phyloP scores from a whole-genome alignment of 2,329 filamentous ascomycete species.

The Hypoxylon sp. region DNA sequence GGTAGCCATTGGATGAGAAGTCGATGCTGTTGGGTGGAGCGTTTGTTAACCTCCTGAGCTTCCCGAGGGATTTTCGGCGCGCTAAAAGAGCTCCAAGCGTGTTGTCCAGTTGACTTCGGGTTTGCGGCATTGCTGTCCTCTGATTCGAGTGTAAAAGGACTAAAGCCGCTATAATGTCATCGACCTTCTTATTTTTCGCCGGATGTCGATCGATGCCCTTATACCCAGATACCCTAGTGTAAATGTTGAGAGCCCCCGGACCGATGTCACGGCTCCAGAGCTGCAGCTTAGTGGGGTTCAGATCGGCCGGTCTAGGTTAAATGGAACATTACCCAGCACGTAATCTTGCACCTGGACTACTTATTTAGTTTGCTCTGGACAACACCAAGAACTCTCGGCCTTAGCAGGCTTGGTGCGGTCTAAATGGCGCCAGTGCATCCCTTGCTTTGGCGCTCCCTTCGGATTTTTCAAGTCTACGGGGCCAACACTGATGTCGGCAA shows the following conservation, averaged over 20 bases:
- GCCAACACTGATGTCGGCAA: slow-evolving; percentile 90
- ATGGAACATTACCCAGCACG: slow-evolving; percentile 31
- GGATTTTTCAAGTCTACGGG: slow-evolving; percentile 82
- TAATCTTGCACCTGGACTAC: slow-evolving; percentile 9
- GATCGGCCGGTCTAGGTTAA: slow-evolving; percentile 27
- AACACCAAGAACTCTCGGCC: slow-evolving; percentile 15
- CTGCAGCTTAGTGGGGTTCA: slow-evolving; percentile 38
- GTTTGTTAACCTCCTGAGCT: slow-evolving; percentile 64
- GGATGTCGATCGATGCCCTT: slow-evolving; percentile 11
- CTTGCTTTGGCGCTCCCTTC: slow-evolving; percentile 77
- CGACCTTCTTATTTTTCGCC: slow-evolving; percentile 13
- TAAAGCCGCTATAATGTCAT: slow-evolving; percentile 1
- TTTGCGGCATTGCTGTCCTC: slow-evolving; percentile 32
- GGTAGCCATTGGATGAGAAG: slow-evolving; percentile 84
- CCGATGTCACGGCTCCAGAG: slow-evolving; percentile 33
- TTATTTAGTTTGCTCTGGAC: neutral
- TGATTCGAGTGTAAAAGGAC: slow-evolving; percentile 3
- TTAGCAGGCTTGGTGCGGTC: slow-evolving; percentile 4
- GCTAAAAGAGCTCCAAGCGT: slow-evolving; percentile 45
- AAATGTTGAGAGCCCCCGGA: slow-evolving; percentile 16
- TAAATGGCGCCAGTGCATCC: slow-evolving; percentile 67
- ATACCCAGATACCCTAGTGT: slow-evolving; percentile 1
- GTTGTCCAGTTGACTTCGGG: slow-evolving; percentile 39
- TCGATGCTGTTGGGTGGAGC: slow-evolving; percentile 79
- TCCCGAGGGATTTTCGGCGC: slow-evolving; percentile 52